Conservation (phyloP, 164 flowering plant species). For the Warburgia ugandensis region DNA sequence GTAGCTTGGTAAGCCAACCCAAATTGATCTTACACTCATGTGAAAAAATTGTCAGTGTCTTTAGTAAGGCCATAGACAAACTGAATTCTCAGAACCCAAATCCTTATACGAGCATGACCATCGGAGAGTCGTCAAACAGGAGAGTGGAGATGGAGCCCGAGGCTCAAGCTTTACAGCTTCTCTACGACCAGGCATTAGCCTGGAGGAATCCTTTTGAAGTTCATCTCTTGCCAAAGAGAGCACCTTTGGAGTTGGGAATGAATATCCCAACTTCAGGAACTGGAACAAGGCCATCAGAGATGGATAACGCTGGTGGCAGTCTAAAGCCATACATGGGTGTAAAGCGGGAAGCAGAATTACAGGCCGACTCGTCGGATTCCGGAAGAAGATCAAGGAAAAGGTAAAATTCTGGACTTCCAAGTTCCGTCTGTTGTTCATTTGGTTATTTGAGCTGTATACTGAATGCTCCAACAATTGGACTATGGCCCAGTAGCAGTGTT, state of each 20-base stretch:
- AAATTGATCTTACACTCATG: not conserved
- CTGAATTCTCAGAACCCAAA: not conserved
- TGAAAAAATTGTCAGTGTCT: not conserved
- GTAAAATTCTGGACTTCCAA: not conserved
- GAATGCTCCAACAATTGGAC: not conserved
- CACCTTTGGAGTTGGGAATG: not conserved
- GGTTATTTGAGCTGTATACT: not conserved
- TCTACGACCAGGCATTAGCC: not conserved
- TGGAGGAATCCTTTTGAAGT: not conserved
- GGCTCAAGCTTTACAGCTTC: not conserved
- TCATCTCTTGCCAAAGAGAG: not conserved
- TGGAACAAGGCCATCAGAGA: not conserved
- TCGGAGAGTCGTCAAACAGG: not conserved
- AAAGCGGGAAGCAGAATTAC: no score
- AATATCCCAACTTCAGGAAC: not conserved
- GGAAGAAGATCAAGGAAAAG: slow-evolving; percentile 7
- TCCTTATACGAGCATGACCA: not conserved
- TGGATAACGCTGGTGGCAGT: not conserved
- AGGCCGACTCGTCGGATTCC: slow-evolving; percentile 4
- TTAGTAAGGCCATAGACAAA: not conserved
- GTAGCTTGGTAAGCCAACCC: slow-evolving; percentile 2
- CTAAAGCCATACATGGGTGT: no score
- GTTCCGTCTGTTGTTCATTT: not conserved
- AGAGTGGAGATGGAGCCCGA: not conserved
- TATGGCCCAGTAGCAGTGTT: not conserved